A percentile compares a stretch with the other conserved stretches of the same genome.
Evolutionary conservation across 2,329 filamentous ascomycete genomes (phyloP).

Genomic region (Hypoxylon rubiginosum): DNA sequence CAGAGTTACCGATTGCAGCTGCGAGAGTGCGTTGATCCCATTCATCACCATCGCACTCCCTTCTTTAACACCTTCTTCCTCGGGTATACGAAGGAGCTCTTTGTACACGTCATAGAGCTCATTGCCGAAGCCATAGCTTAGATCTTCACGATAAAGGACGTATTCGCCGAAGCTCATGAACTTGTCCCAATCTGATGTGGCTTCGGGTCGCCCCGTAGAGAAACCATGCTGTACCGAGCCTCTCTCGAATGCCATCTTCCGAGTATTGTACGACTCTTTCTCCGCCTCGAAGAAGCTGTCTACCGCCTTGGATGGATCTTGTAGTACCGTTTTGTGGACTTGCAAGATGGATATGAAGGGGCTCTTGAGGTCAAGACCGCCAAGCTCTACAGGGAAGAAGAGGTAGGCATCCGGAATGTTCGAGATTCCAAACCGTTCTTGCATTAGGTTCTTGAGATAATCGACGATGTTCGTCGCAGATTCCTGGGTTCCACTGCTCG

Average conservation of each 20-base stretch:
- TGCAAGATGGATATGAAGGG: conserved; percentile 60
- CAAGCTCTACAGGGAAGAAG: conserved; percentile 61
- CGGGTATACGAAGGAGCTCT: conserved; percentile 54
- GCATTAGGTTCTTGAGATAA: conserved; percentile 67
- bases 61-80: conserved; percentile 43
- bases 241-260: conserved; percentile 54
- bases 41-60: conserved; percentile 46
- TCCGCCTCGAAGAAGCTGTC: conserved; percentile 53
- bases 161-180: conserved; percentile 64
- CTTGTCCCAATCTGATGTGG: conserved; percentile 48
- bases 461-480: conserved; percentile 61
- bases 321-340: conserved; percentile 53
- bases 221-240: conserved; percentile 40
- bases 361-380: conserved; percentile 62
- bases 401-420: conserved; percentile 62
- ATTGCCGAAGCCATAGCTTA: conserved; percentile 31
- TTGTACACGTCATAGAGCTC: conserved; percentile 54
- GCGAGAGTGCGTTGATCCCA: conserved; percentile 43
- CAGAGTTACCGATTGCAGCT: conserved; percentile 26
- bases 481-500: conserved; percentile 34
- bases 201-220: conserved; percentile 51
- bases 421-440: conserved; percentile 62
- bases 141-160: conserved; percentile 53
- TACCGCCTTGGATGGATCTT: conserved; percentile 47
- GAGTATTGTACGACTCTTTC: conserved; percentile 52